Base-by-base conservation (phyloP, 2,329 filamentous ascomycete species). In the Pseudocercospora crystallina region DNA sequence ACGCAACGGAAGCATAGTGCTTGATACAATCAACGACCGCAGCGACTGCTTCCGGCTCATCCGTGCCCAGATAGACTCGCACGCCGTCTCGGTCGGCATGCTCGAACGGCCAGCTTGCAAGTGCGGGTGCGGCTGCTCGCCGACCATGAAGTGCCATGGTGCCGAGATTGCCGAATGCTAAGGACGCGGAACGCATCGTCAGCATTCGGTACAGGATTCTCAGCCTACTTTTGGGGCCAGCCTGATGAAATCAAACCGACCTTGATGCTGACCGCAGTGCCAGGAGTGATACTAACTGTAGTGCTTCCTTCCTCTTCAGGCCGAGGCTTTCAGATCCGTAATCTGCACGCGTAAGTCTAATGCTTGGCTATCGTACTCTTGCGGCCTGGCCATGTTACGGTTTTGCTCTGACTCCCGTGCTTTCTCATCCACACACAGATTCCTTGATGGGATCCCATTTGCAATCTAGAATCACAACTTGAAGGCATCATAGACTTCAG, bases 141-240 rank as follows among this genome's bases (percentile, higher is more conserved):
- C 43, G 32, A 29, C 43, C 32, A 15, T 37, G 33, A 14, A 8
- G 15, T n/a, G 13, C 13, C 8, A 48, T 13, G 13, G 38, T 39
- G 44, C 40, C 44, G 39, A 52, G 44, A 43, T 34, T 44, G 20
- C 49, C 43, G 20, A 52, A 33, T n/a, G 43, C 39, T 39, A 32
- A 9, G 20, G 45, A 20, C 39, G 14, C 7, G 20, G 20, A 36
- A 38, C 26, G 42, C 26, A 45, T 26, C 30, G 42, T 45, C 42
- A 37, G 42, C 42, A 45, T 36, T 33, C 26, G 34, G 12, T 26
- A 26, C 20, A 26, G 20, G 20, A 26, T 26, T 26, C 20, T 26
- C 20, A 20, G 30, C 17, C 29, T 32, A 37, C 14, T 9, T 26
- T 26, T 26, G 20, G 20, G 20, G 20, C 7, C 20, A 26, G 20